Evolutionary conservation across 176 grass and related monocot species (phyloP).

Genomic region (Musa itinerans): DNA sequence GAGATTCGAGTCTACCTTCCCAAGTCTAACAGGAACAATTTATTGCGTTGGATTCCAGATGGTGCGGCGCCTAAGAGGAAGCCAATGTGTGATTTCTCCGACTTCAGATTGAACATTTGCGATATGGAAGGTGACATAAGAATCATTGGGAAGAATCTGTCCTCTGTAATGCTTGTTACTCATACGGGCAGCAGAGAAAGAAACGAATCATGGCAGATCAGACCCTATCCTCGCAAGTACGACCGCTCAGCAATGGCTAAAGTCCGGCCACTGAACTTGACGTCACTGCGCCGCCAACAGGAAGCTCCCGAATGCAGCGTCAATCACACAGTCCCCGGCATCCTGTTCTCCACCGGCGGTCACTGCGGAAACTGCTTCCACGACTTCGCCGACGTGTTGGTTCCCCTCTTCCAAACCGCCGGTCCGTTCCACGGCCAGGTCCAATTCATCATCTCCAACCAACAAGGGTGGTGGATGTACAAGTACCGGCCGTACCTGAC

Average conservation of each 20-base stretch:
- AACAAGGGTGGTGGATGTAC: conserved; percentile 45
- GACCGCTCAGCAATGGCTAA: conserved; percentile 47
- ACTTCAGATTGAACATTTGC: conserved; percentile 44
- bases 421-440: conserved; percentile 56
- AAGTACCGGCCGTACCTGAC: conserved; percentile 41
- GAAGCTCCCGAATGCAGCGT: conserved; percentile 40
- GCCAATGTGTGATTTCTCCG: conserved; percentile 41
- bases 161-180: conserved; percentile 13
- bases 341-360: conserved; percentile 47
- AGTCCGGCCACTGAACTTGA: conserved; percentile 41
- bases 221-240: conserved; percentile 68
- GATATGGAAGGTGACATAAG: conserved; percentile 53
- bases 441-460: conserved; percentile 38
- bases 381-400: conserved; percentile 62
- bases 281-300: not conserved
- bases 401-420: conserved; percentile 64
- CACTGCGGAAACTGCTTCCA: conserved; percentile 68
- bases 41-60: not conserved
- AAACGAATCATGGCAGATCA: conserved; percentile 51
- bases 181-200: conserved; percentile 20
- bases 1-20: too few species aligned
- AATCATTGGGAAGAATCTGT: conserved; percentile 37
- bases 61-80: conserved; percentile 8
- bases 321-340: conserved; percentile 38
- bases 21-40: not conserved